A percentile compares a stretch with the other conserved stretches of the same genome.
Evolutionary conservation across 805 yeast species (phyloP).

Genomic region (Cyberlindnera americana): DNA sequence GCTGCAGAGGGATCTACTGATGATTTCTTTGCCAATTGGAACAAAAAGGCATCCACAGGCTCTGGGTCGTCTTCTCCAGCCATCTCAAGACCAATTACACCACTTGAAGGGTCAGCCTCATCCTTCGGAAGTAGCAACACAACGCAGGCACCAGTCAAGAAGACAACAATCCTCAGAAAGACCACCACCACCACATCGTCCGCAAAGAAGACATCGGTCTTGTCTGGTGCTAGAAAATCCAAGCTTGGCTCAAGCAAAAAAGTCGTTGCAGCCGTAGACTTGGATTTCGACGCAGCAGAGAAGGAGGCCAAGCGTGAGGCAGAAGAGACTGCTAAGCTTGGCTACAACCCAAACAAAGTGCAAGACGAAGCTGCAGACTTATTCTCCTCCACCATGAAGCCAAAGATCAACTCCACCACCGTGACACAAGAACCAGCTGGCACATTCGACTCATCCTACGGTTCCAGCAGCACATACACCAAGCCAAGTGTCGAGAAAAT

Average conservation of each 20-base stretch:
- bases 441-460: slow-evolving; percentile 3
- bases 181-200: slow-evolving; percentile 26
- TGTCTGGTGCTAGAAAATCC: slow-evolving; percentile 56
- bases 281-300: slow-evolving; percentile 66
- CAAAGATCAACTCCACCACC: slow-evolving; percentile 15
- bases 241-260: slow-evolving; percentile 52
- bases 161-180: slow-evolving; percentile 31
- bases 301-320: slow-evolving; percentile 81
- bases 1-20: slow-evolving; percentile 49
- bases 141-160: slow-evolving; percentile 25
- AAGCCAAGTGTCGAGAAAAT: slow-evolving; percentile 37
- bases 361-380: slow-evolving; percentile 13
- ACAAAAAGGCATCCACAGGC: slow-evolving; percentile 45
- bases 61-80: slow-evolving; percentile 33
- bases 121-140: slow-evolving; percentile 8
- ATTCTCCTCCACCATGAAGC: slow-evolving; percentile 10
- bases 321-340: slow-evolving; percentile 50
- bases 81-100: slow-evolving; percentile 31
- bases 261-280: slow-evolving; percentile 48
- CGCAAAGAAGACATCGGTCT: slow-evolving; percentile 40
- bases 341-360: slow-evolving; percentile 37
- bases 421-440: slow-evolving; percentile 24
- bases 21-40: slow-evolving; percentile 91
- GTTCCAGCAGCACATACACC: slow-evolving; percentile 1
- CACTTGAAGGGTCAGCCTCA: slow-evolving; percentile 16